Evolutionary conservation across 1,139 yeast genomes (phyloP), one percentile per base, ranked within the genome.

Genomic region (Hansenula lynferdii): DNA sequence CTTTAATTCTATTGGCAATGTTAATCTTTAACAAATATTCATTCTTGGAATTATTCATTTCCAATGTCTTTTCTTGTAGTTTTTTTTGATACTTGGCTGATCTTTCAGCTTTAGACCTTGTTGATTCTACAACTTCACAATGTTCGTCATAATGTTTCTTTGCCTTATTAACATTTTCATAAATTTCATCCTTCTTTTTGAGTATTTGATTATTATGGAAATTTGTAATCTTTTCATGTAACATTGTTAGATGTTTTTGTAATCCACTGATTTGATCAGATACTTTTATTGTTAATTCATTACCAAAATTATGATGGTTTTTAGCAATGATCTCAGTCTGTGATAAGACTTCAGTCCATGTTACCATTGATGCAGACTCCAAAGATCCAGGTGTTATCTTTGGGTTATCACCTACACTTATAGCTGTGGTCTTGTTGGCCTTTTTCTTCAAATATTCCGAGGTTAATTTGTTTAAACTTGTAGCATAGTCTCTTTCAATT

Each of bases 371-470:
- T 0, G 97, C 96, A 47, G 86, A 76, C 56, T 94, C 98, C 37
- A 92, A 67, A 0, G 97, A 89, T 0, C 99, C 98, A 0, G 98
- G 97, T 0, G 99, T 92, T 39, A 86, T 75, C 34, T 80, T 76
- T 0, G 99, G 98, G 21, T 77, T 75, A 47, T 87, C 96, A 21
- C 99, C 99, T 8, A 94, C 98, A 28, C 92, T 80, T 26, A 94
- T 63, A 18, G 65, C 62, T 0, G 94, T 76, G 21, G 87, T 70
- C 11, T 71, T 61, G 51, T 77, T 77, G 31, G 95, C 83, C 57
- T 90, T 87, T 60, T 78, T 84, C 42, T 81, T 85, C 53, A 86
- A 80, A 50, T 79, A 85, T 44, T 78, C 85, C 42, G 79, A 67
- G 37, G 87, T 72, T 47, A 94, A 64, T 9, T 74, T 74, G 43